Evolutionary conservation across 1,284 basidiomycete species (phyloP).

Genomic region (Cutaneotrichosporon sp.): DNA sequence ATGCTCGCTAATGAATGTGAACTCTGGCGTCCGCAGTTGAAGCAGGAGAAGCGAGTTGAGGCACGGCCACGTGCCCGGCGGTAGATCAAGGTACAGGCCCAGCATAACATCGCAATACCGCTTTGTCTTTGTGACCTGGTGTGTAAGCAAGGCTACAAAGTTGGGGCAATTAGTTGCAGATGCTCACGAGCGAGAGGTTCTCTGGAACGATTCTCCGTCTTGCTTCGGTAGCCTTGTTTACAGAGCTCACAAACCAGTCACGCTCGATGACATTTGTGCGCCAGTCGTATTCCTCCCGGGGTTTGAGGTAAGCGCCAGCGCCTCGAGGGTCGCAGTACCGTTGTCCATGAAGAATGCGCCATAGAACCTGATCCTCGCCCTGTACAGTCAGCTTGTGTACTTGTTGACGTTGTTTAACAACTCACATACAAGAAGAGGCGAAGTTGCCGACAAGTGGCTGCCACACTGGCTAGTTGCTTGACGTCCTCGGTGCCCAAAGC

Average conservation of each 20-base stretch:
- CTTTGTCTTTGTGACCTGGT: too few species aligned
- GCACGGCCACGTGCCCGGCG: not conserved
- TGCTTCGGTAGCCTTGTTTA: not conserved
- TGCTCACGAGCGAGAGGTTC: too few species aligned
- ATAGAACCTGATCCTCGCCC: not conserved
- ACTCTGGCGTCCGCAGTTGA: not conserved
- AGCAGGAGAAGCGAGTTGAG: not conserved
- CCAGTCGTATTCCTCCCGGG: not conserved
- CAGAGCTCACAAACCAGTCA: not conserved
- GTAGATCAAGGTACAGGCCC: not conserved
- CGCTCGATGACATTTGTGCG: not conserved
- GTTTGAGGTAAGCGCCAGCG: not conserved
- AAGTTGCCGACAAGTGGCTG: not conserved
- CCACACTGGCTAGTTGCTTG: not conserved
- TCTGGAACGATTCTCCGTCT: too few species aligned
- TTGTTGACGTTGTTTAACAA: not conserved
- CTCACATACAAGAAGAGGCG: not conserved
- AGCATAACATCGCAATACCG: not conserved
- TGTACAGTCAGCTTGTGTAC: not conserved
- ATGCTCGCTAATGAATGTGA: not conserved
- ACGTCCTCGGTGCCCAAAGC: not conserved
- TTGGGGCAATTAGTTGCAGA: too few species aligned
- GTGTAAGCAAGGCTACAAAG: too few species aligned
- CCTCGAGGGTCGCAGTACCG: not conserved
- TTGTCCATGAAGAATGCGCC: not conserved